Percentiles rank a stretch among this genome's conserved stretches.
Conservation (phyloP, 2,329 filamentous ascomycete species). For the Fusarium praegraminearum region DNA sequence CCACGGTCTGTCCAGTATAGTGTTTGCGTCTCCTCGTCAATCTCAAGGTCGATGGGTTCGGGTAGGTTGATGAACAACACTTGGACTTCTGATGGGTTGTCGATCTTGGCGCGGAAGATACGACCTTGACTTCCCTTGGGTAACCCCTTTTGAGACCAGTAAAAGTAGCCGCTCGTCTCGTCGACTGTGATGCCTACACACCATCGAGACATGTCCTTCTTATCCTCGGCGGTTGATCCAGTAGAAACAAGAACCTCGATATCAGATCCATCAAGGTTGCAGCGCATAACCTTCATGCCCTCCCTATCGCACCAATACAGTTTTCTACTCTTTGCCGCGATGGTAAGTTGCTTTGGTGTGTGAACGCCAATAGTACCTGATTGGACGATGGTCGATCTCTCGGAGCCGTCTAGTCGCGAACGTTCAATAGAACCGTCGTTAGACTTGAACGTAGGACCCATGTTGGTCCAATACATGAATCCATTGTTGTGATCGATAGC, state of each 20-base stretch:
- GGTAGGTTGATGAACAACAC: not conserved
- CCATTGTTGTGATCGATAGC: not conserved
- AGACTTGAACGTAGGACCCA: constrained; percentile 2
- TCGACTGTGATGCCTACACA: not conserved
- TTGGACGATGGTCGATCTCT: not conserved
- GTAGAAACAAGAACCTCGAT: not conserved
- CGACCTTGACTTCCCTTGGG: not conserved
- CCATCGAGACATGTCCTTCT: not conserved
- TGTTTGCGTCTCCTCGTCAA: not conserved
- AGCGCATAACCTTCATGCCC: constrained; percentile 12
- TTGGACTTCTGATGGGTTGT: not conserved
- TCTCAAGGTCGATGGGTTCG: not conserved
- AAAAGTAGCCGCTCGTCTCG: not conserved
- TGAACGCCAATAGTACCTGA: not conserved
- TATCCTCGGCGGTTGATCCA: not conserved
- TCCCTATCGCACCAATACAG: constrained; percentile 23
- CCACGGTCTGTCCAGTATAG: not conserved
- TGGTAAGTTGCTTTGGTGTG: not conserved
- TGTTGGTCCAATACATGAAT: constrained; percentile 19
- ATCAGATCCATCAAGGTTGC: not conserved
- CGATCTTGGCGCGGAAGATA: not conserved
- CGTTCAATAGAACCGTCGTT: constrained; percentile 13
- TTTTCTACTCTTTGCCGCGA: not conserved
- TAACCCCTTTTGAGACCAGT: constrained; percentile 6
- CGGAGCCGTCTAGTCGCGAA: not conserved